Conservation (phyloP, 1,284 basidiomycete species). For the Pseudozyma sp. region DNA sequence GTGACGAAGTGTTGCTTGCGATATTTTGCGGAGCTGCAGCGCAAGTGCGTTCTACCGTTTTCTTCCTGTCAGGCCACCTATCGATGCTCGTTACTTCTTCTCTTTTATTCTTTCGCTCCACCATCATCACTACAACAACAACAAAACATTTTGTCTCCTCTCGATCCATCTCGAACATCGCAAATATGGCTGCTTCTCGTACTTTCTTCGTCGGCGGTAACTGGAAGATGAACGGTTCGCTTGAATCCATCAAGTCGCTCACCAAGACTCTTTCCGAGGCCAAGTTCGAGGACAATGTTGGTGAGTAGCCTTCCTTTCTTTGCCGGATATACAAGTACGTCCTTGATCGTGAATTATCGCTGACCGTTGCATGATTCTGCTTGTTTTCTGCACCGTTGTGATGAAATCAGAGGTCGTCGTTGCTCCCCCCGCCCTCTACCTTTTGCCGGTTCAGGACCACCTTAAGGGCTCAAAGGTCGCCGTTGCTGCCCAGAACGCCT, state of each 20-base stretch:
- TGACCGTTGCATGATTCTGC: neutral
- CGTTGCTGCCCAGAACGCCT: conserved; percentile 91
- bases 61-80: neutral
- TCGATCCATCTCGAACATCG: neutral
- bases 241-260: conserved; percentile 64
- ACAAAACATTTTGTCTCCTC: neutral
- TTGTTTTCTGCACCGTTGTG: neutral
- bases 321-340: too few relatives aligned
- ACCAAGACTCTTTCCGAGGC: conserved; percentile 56
- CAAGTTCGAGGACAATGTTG: conserved; percentile 63
- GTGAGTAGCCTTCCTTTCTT: conserved; percentile 26
- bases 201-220: conserved; percentile 67
- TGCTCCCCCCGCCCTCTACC: conserved; percentile 66
- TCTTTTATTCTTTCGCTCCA: conserved; percentile 8
- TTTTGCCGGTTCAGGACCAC: conserved; percentile 60
- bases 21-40: conserved; percentile 7
- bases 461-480: conserved; percentile 48
- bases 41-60: neutral
- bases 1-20: conserved; percentile 1
- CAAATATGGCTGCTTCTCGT: conserved; percentile 49
- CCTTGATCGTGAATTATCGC: too few relatives aligned
- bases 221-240: conserved; percentile 69
- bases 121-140: conserved; percentile 1
- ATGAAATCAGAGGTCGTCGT: conserved; percentile 62
- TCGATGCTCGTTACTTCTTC: conserved; percentile 5